Evolutionary conservation across 345 rosid genomes (phyloP).

Genomic region (Populus alba): DNA sequence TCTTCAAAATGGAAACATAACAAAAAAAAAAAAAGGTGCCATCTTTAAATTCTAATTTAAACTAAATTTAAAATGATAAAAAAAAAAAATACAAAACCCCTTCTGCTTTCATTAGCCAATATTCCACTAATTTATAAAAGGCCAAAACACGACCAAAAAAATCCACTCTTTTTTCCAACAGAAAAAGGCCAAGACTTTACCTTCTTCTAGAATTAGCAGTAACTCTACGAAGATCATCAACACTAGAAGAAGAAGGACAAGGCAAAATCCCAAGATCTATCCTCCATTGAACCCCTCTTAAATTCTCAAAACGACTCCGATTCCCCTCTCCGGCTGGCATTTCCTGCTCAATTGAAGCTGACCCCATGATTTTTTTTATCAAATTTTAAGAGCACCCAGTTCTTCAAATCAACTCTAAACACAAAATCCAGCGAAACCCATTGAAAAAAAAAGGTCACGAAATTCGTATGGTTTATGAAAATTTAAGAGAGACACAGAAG

Average conservation of each 20-base stretch:
- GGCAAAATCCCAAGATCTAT: constrained; percentile 80
- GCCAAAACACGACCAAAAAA: neutral
- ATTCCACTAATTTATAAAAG: neutral
- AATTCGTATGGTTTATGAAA: neutral
- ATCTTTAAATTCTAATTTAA: neutral
- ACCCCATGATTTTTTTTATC: neutral
- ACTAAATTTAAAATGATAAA: neutral
- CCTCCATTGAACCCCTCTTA: constrained; percentile 88
- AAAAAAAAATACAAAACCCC: neutral
- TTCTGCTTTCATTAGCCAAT: neutral
- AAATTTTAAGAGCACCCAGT: neutral
- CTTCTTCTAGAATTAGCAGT: constrained; percentile 89
- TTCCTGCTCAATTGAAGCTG: neutral
- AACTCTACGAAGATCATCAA: constrained; percentile 75
- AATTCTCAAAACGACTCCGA: constrained; percentile 35
- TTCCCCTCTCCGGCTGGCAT: neutral
- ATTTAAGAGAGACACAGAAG: neutral
- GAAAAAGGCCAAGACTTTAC: constrained; percentile 26
- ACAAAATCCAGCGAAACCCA: neutral
- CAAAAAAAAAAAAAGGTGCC: neutral
- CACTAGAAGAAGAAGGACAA: constrained; percentile 42
- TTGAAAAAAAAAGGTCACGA: neutral
- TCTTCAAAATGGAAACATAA: neutral
- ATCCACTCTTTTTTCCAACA: neutral
- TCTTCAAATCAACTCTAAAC: neutral